A percentile compares a stretch with the other conserved stretches of the same genome.
Conservation (phyloP, 306 rosid genomes). For the Citrullus colocynthis region DNA sequence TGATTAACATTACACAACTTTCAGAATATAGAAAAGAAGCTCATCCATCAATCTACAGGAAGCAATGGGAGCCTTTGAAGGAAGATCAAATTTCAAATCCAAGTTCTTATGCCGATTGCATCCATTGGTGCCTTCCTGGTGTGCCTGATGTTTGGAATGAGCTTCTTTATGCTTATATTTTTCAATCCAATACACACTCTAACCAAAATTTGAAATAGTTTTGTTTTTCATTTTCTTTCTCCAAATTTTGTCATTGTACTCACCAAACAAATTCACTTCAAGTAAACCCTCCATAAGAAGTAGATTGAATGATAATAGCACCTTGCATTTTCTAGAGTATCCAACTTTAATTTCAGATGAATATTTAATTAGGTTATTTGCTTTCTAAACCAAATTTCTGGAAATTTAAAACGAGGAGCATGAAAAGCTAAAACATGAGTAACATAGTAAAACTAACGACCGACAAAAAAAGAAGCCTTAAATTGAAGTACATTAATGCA, state of each 20-base stretch:
- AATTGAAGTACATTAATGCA: too few relatives aligned
- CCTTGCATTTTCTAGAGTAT: background rate
- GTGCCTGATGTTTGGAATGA: conserved; percentile 92
- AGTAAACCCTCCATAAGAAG: background rate
- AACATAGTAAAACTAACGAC: too few relatives aligned
- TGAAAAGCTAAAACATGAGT: too few relatives aligned
- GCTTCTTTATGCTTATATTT: conserved; percentile 52
- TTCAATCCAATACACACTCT: background rate
- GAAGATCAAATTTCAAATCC: conserved; percentile 39
- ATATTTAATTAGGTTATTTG: too few relatives aligned
- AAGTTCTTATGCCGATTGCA: conserved; percentile 66
- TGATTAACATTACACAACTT: conserved; percentile 66
- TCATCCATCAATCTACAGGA: conserved; percentile 66
- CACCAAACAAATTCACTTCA: background rate
- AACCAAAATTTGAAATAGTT: background rate
- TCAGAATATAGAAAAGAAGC: conserved; percentile 82
- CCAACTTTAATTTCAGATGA: too few relatives aligned
- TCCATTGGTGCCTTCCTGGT: conserved; percentile 90
- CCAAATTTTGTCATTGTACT: background rate
- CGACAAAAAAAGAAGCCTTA: too few relatives aligned
- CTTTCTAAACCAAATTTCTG: too few relatives aligned
- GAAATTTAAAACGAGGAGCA: too few relatives aligned
- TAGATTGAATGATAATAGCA: background rate
- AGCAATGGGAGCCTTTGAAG: conserved; percentile 64
- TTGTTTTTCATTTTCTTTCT: background rate